phyloP scores from a whole-genome alignment of 2,329 filamentous ascomycete genomes.

The Colletotrichum tropicale region DNA sequence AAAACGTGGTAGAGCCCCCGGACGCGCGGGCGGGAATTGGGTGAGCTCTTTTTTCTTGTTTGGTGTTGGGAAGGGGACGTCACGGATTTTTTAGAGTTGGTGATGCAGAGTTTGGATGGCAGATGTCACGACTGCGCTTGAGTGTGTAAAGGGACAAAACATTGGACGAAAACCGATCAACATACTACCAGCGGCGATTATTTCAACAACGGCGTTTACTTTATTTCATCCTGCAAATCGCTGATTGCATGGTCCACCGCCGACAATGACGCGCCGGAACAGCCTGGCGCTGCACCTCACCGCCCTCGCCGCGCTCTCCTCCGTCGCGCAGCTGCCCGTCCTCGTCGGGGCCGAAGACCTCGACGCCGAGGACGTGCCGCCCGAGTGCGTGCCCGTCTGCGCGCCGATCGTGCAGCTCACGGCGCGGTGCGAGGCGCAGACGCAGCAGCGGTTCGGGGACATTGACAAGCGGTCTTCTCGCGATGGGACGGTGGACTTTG shows the following conservation, averaged over 20 bases:
- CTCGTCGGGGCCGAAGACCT: constrained; percentile 2
- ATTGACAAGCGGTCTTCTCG: background rate
- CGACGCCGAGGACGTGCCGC: constrained; percentile 10
- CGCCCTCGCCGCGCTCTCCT: background rate
- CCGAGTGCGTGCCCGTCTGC: background rate
- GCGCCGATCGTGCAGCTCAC: constrained; percentile 7
- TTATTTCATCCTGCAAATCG: background rate
- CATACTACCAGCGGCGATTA: background rate
- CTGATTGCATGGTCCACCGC: background rate
- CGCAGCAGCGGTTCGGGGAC: background rate
- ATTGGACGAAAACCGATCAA: background rate
- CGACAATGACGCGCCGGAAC: background rate
- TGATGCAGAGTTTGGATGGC: background rate
- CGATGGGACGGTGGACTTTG: background rate
- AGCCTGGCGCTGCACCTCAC: background rate
- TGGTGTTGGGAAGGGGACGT: background rate
- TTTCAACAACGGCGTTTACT: background rate
- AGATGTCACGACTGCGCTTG: background rate
- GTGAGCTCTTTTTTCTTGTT: background rate
- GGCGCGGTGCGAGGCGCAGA: background rate
- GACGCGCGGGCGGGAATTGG: background rate
- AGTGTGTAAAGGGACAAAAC: background rate
- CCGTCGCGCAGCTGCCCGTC: background rate
- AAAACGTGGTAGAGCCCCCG: background rate
- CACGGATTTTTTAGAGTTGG: background rate